These are phyloP conservation scores for Brassica incana DNA, from an alignment of 345 rosid species.

Conservation along the genomic window DNA sequence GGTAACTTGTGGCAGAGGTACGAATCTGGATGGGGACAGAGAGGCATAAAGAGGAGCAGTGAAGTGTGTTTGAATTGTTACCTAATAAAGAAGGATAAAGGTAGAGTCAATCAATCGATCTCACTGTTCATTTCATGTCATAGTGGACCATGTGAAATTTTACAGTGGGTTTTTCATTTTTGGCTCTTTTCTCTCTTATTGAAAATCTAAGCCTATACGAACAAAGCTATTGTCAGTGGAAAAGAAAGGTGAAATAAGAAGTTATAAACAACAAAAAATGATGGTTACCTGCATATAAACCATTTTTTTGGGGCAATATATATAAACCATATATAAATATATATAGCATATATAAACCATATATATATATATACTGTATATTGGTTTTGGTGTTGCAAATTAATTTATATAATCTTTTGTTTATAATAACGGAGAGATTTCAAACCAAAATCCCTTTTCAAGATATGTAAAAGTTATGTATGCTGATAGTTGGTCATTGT, in stretches of 20 bases:
- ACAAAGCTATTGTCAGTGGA: not conserved
- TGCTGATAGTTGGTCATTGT: too few relatives aligned
- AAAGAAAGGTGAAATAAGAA: not conserved
- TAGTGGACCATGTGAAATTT: constrained; percentile 30
- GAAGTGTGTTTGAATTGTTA: constrained; percentile 39
- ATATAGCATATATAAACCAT: too few relatives aligned
- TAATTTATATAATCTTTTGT: too few relatives aligned
- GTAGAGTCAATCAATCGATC: constrained; percentile 42
- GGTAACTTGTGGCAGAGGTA: constrained; percentile 41
- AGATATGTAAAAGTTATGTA: too few relatives aligned
- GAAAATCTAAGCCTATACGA: not conserved
- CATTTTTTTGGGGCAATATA: too few relatives aligned
- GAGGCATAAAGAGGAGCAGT: constrained; percentile 31
- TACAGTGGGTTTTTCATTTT: not conserved
- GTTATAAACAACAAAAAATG: not conserved
- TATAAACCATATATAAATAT: too few relatives aligned
- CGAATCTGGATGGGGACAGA: constrained; percentile 38
- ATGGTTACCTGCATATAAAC: too few relatives aligned
- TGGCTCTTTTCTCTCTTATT: not conserved
- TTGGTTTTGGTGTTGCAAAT: too few relatives aligned
- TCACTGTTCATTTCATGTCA: constrained; percentile 36
- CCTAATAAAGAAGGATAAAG: constrained; percentile 37
- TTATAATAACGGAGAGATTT: too few relatives aligned
- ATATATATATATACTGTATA: too few relatives aligned
- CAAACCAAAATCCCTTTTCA: too few relatives aligned